Percentiles rank a stretch among this genome's conserved stretches.
These are phyloP conservation scores for Basipetospora chlamydospora DNA, from an alignment of 2,329 filamentous ascomycete species.

Conservation along the genomic window DNA sequence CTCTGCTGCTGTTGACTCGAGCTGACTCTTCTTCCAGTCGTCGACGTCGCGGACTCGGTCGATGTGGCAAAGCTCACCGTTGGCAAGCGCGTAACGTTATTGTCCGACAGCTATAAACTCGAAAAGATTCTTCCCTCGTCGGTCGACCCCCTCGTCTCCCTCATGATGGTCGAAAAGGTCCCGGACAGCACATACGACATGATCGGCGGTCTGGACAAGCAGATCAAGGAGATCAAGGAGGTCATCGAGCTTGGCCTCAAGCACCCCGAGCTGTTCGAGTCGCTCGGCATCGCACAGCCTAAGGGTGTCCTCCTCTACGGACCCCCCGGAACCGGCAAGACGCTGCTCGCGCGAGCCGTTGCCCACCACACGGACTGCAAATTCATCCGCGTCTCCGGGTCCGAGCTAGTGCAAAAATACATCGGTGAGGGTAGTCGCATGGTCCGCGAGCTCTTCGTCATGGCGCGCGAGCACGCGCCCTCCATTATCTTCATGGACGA, in stretches of 20 bases:
- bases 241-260: constrained; percentile 97
- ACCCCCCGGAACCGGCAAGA: constrained; percentile 94
- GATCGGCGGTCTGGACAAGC: constrained; percentile 96
- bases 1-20: too few relatives aligned
- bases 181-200: constrained; percentile 99
- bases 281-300: constrained; percentile 93
- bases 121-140: constrained; percentile 98
- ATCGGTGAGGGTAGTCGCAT: constrained; percentile 96
- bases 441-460: constrained; percentile 97
- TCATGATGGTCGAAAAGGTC: constrained; percentile 99
- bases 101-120: constrained; percentile 96
- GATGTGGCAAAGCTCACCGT: constrained; percentile 92
- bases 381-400: constrained; percentile 94
- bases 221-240: constrained; percentile 99
- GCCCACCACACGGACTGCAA: constrained; percentile 98
- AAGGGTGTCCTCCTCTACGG: constrained; percentile 96
- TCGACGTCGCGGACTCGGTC: constrained; percentile 87
- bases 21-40: constrained; percentile 51
- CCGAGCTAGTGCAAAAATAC: constrained; percentile 96
- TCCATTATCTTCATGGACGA: constrained; percentile 99
- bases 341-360: constrained; percentile 82
- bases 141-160: constrained; percentile 91
- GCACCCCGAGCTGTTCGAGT: constrained; percentile 97
- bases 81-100: constrained; percentile 90
- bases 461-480: constrained; percentile 94